Percentiles rank a stretch among this genome's conserved stretches.
Evolutionary conservation across 768 basidiomycete species (phyloP).

Genomic region (Auriscalpium vulgare): DNA sequence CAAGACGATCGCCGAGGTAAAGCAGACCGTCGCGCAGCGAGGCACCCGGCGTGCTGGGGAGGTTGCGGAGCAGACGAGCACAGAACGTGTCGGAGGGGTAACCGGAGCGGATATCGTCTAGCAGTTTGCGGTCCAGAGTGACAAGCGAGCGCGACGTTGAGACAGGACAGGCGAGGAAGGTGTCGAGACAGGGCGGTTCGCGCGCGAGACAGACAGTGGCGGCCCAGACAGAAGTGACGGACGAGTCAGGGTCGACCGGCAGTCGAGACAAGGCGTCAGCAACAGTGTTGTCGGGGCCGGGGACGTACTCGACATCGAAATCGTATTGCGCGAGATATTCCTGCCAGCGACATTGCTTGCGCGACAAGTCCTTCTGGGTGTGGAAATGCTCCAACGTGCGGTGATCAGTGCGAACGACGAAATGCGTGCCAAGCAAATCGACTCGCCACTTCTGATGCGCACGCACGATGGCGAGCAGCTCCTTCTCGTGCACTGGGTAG

Average conservation of each 20-base stretch:
- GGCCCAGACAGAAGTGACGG: background rate
- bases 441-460: slow-evolving; percentile 20
- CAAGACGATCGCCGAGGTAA: slow-evolving; percentile 14
- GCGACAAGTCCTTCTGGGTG: slow-evolving; percentile 25
- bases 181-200: no score
- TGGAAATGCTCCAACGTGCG: slow-evolving; percentile 25
- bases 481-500: slow-evolving; percentile 32
- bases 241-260: background rate
- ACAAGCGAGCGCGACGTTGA: background rate
- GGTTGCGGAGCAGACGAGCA: background rate
- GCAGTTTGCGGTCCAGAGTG: background rate
- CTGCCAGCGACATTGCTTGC: slow-evolving; percentile 19
- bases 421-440: slow-evolving; percentile 17
- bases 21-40: slow-evolving; percentile 8
- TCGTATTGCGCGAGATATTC: no score
- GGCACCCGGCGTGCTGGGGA: background rate
- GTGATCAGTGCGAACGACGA: slow-evolving; percentile 30
- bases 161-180: background rate
- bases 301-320: slow-evolving; percentile 27
- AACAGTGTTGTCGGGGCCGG: slow-evolving; percentile 29
- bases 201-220: background rate
- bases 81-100: slow-evolving; percentile 13
- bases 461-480: slow-evolving; percentile 28
- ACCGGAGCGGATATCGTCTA: background rate
- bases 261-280: slow-evolving; percentile 33